Evolutionary conservation across 148 eudicot genomes (phyloP).

Genomic region (Fagopyrum esculentum): DNA sequence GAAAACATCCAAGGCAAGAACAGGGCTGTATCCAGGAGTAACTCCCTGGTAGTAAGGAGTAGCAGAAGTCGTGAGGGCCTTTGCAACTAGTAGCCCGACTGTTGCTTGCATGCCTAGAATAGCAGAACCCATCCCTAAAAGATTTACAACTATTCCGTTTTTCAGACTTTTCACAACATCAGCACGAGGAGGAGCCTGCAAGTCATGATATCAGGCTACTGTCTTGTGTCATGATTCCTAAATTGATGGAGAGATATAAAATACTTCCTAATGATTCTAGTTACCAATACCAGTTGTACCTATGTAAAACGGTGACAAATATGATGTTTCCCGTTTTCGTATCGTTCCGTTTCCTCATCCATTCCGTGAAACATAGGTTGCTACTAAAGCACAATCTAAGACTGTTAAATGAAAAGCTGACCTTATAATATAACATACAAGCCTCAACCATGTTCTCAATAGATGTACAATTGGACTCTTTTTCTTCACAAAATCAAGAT

Average conservation of each 20-base stretch:
- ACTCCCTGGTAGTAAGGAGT: constrained; percentile 71
- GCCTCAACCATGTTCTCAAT: not conserved
- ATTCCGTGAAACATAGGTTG: too few relatives aligned
- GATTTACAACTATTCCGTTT: constrained; percentile 59
- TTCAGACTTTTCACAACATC: constrained; percentile 77
- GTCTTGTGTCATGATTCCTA: not conserved
- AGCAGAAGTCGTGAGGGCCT: constrained; percentile 75
- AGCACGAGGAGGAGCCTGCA: constrained; percentile 96
- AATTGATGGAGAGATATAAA: not conserved
- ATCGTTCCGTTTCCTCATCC: too few relatives aligned
- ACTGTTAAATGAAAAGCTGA: not conserved
- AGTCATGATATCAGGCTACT: constrained; percentile 4
- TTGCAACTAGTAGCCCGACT: constrained; percentile 73
- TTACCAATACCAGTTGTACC: not conserved
- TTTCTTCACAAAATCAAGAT: not conserved
- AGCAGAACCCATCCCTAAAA: constrained; percentile 93
- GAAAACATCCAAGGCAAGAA: constrained; percentile 86
- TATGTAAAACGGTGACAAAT: too few relatives aligned
- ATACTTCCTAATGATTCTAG: not conserved
- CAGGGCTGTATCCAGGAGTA: constrained; percentile 72
- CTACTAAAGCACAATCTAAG: not conserved
- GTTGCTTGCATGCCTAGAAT: constrained; percentile 88
- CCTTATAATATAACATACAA: not conserved
- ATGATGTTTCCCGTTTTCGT: too few relatives aligned
- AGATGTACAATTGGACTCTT: not conserved